phyloP scores from a whole-genome alignment of 179 eudicot genomes.

The Silene noctiflora region DNA sequence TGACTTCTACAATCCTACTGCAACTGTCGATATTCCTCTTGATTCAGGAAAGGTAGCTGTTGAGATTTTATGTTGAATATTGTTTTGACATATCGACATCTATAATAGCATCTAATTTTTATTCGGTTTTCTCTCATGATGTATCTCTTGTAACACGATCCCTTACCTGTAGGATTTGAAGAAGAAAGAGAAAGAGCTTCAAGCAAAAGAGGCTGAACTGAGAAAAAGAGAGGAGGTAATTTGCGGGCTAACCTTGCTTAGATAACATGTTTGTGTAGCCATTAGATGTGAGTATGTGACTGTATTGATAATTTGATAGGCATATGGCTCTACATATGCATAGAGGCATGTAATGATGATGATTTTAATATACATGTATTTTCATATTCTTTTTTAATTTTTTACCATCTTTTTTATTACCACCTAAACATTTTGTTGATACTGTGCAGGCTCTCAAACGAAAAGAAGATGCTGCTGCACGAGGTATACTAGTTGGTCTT shows the following conservation, averaged over 20 bases:
- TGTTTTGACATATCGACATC: not conserved
- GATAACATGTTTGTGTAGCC: not conserved
- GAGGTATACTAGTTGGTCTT: slow-evolving; percentile 43
- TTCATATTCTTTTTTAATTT: not conserved
- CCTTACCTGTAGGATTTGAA: slow-evolving; percentile 62
- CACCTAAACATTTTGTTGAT: slow-evolving; percentile 18
- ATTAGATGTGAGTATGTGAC: not conserved
- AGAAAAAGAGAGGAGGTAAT: slow-evolving; percentile 80
- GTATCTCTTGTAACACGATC: not conserved
- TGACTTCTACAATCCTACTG: slow-evolving; percentile 86
- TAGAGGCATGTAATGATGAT: not conserved
- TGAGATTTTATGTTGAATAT: not conserved
- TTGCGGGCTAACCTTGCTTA: not conserved
- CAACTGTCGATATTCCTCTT: slow-evolving; percentile 93
- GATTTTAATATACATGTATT: not conserved
- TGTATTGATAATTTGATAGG: not conserved
- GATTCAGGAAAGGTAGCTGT: slow-evolving; percentile 60
- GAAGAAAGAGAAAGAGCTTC: slow-evolving; percentile 85
- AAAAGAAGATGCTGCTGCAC: slow-evolving; percentile 88
- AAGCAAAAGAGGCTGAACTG: slow-evolving; percentile 86
- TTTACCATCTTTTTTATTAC: not conserved
- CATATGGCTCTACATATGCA: not conserved
- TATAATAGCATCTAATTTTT: not conserved
- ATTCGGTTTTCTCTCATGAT: slow-evolving; percentile 9
- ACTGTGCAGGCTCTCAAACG: slow-evolving; percentile 61